phyloP scores from a whole-genome alignment of 805 yeast genomes.

The Wickerhamomyces canadensis region DNA sequence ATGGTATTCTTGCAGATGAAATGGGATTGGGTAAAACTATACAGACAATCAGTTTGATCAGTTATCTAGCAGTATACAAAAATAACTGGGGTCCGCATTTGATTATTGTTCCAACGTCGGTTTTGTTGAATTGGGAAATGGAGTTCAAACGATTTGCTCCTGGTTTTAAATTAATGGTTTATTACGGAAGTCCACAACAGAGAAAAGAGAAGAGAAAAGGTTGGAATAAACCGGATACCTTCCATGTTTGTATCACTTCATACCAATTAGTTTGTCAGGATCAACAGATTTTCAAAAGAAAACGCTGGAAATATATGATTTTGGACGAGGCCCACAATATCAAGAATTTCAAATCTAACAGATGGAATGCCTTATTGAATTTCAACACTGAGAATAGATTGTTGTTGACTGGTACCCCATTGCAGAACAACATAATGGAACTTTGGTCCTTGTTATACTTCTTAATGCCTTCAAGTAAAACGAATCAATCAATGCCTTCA shows the following conservation, averaged over 20 bases:
- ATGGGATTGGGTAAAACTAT: slow-evolving; percentile 98
- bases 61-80: slow-evolving; percentile 90
- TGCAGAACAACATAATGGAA: slow-evolving; percentile 92
- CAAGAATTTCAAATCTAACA: slow-evolving; percentile 89
- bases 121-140: slow-evolving; percentile 98
- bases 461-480: slow-evolving; percentile 86
- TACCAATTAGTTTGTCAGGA: slow-evolving; percentile 98
- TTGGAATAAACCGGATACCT: slow-evolving; percentile 94
- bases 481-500: slow-evolving; percentile 65
- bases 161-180: slow-evolving; percentile 91
- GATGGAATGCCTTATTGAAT: slow-evolving; percentile 95
- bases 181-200: slow-evolving; percentile 95
- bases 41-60: slow-evolving; percentile 82
- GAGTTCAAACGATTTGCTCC: slow-evolving; percentile 98
- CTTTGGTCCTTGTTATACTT: slow-evolving; percentile 94
- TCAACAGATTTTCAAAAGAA: slow-evolving; percentile 86
- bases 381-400: slow-evolving; percentile 89
- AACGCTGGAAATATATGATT: slow-evolving; percentile 94
- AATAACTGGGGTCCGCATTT: slow-evolving; percentile 98
- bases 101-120: slow-evolving; percentile 96
- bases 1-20: slow-evolving; percentile 97
- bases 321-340: slow-evolving; percentile 98
- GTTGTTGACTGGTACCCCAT: slow-evolving; percentile 91
- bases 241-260: slow-evolving; percentile 95
- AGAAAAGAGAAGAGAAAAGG: slow-evolving; percentile 94